phyloP scores from a whole-genome alignment of 2,329 filamentous ascomycete species.

The Emericellopsis cladophorae region DNA sequence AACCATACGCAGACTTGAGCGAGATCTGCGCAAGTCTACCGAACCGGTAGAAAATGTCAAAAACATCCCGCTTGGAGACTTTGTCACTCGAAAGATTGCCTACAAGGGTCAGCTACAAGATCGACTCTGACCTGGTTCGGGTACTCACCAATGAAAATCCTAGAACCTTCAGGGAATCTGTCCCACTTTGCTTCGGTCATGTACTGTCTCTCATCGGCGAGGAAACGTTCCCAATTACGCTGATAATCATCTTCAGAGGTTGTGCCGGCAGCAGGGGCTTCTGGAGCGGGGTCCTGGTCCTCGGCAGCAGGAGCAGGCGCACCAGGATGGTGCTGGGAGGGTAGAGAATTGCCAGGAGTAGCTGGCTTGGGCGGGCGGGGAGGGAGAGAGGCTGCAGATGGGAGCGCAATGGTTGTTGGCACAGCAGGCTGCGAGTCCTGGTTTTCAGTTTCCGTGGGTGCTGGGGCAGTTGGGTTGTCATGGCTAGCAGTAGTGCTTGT shows the following conservation, averaged over 20 bases:
- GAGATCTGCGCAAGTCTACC: slow-evolving; percentile 88
- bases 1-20: slow-evolving; percentile 92
- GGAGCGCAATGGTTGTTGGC: slow-evolving; percentile 18
- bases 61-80: slow-evolving; percentile 87
- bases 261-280: slow-evolving; percentile 13
- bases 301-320: slow-evolving; percentile 3
- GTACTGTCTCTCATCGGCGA: slow-evolving; percentile 60
- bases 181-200: slow-evolving; percentile 73
- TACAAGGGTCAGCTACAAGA: slow-evolving; percentile 23
- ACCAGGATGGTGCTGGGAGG: slow-evolving; percentile 21
- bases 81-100: slow-evolving; percentile 88
- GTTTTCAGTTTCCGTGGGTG: too few species aligned
- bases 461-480: too few species aligned
- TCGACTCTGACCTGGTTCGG: slow-evolving; percentile 11
- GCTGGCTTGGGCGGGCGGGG: slow-evolving; percentile 30
- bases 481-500: slow-evolving; percentile 9
- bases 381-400: slow-evolving; percentile 30
- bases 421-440: slow-evolving; percentile 12
- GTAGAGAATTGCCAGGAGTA: slow-evolving; percentile 21
- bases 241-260: slow-evolving; percentile 36
- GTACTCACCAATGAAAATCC: slow-evolving; percentile 66
- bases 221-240: slow-evolving; percentile 58
- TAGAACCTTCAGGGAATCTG: slow-evolving; percentile 62
- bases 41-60: slow-evolving; percentile 76
- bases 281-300: neutral